Percentiles rank a stretch among this genome's conserved stretches.
These are phyloP conservation scores for Xylaria cubensis DNA, from an alignment of 495 filamentous ascomycete species.

Conservation along the genomic window DNA sequence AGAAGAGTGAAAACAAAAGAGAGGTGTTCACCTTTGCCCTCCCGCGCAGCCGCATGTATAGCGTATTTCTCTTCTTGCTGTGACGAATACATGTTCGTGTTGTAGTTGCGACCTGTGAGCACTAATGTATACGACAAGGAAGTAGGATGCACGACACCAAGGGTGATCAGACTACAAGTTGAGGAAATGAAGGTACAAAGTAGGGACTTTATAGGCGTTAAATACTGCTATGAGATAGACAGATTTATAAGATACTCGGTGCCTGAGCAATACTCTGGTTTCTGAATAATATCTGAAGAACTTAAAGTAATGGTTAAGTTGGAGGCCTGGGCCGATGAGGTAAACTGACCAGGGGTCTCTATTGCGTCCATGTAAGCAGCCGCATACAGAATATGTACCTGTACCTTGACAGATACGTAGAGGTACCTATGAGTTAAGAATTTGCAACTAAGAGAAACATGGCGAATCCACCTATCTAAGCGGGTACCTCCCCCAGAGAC, in stretches of 20 bases:
- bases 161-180: not conserved
- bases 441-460: constrained; percentile 1
- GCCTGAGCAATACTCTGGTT: not conserved
- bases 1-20: constrained; percentile 26
- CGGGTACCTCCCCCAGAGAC: not conserved
- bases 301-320: not conserved
- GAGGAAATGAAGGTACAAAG: not conserved
- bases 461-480: not conserved
- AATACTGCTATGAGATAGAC: not conserved
- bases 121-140: not conserved
- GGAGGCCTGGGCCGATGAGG: not conserved
- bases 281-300: not conserved
- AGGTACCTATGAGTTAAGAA: not conserved
- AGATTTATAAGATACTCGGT: not conserved
- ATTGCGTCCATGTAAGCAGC: not conserved
- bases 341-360: constrained; percentile 7
- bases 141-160: not conserved
- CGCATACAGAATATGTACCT: not conserved
- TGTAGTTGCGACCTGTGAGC: not conserved
- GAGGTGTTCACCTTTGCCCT: constrained; percentile 74
- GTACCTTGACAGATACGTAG: not conserved
- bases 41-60: constrained; percentile 86
- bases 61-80: constrained; percentile 66
- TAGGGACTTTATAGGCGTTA: not conserved
- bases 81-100: constrained; percentile 17